Conservation (phyloP, 208 protist species). For the Porcisia deanei region DNA sequence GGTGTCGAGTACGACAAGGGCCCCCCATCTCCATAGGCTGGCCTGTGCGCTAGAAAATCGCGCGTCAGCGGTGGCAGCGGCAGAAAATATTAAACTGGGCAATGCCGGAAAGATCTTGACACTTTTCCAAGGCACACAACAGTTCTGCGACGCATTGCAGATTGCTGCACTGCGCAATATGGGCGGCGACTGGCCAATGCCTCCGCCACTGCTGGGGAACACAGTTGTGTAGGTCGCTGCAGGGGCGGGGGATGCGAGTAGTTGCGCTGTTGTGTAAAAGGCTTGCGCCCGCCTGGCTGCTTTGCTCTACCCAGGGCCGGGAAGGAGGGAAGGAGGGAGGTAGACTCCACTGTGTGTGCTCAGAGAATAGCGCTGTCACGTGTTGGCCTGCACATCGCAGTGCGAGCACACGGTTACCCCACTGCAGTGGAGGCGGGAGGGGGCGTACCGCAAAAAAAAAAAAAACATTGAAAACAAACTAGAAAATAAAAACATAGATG, state of each 20-base stretch:
- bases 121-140: background rate
- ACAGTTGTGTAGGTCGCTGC: background rate
- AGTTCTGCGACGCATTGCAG: constrained; percentile 15
- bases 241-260: background rate
- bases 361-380: background rate
- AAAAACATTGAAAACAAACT: background rate
- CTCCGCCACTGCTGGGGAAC: background rate
- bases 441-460: background rate
- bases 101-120: no score
- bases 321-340: no score
- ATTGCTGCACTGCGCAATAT: constrained; percentile 9
- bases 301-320: background rate
- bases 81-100: no score
- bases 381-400: background rate
- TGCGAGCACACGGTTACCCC: background rate
- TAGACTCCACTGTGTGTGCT: no score
- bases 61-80: background rate
- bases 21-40: background rate
- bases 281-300: background rate
- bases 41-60: constrained; percentile 1
- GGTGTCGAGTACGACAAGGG: no score
- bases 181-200: constrained; percentile 28
- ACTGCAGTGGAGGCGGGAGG: background rate
- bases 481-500: background rate
- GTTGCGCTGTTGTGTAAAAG: background rate